These are phyloP conservation scores for Nissolia schottii DNA, from an alignment of 306 rosid species.

Conservation along the genomic window DNA sequence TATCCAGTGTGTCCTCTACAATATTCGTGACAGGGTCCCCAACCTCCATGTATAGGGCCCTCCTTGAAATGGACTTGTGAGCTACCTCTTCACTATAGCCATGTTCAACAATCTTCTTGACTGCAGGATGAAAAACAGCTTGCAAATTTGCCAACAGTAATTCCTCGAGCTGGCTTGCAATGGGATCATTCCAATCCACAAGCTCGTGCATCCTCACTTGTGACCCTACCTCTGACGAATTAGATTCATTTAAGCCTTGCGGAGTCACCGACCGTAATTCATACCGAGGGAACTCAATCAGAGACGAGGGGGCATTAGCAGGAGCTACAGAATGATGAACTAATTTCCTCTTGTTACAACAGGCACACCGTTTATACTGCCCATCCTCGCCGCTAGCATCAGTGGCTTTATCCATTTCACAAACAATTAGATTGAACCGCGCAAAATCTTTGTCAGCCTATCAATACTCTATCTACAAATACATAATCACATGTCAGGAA, in stretches of 20 bases:
- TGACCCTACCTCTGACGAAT: neutral
- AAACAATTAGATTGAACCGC: slow-evolving; percentile 11
- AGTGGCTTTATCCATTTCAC: slow-evolving; percentile 25
- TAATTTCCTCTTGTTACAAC: slow-evolving; percentile 38
- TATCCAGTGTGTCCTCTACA: slow-evolving; percentile 30
- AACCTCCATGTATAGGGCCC: slow-evolving; percentile 37
- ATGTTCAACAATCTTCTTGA: slow-evolving; percentile 33
- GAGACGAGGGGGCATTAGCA: neutral
- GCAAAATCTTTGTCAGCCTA: slow-evolving; percentile 3
- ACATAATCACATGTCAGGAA: neutral
- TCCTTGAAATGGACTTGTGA: slow-evolving; percentile 40
- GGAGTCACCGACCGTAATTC: slow-evolving; percentile 1
- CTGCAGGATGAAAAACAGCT: slow-evolving; percentile 41
- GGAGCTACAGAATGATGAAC: slow-evolving; percentile 18
- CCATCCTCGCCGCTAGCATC: slow-evolving; percentile 20
- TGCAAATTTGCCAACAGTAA: slow-evolving; percentile 43
- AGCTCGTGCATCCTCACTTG: slow-evolving; percentile 16
- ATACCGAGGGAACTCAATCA: slow-evolving; percentile 24
- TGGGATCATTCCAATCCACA: slow-evolving; percentile 56
- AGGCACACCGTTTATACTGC: slow-evolving; percentile 21
- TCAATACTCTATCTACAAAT: slow-evolving; percentile 24
- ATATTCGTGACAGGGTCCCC: slow-evolving; percentile 44
- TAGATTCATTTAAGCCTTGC: slow-evolving; percentile 6
- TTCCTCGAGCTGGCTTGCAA: slow-evolving; percentile 46
- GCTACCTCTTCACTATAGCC: slow-evolving; percentile 48